Percentiles rank a stretch among this genome's conserved stretches.
Conservation (phyloP, 768 basidiomycete genomes). For the Mycena leptocephala region DNA sequence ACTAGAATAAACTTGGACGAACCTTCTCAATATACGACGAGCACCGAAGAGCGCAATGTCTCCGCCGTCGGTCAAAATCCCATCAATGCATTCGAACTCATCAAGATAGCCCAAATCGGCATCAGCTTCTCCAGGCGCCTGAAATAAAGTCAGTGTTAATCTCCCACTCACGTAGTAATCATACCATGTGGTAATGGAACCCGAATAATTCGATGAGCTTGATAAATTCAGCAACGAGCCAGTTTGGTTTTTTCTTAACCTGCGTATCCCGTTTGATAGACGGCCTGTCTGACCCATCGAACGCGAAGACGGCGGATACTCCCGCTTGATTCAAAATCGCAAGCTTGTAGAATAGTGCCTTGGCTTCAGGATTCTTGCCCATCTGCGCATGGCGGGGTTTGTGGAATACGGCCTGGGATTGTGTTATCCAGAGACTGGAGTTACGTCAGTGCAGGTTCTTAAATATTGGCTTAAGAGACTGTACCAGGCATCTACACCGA, state of each 20-base stretch:
- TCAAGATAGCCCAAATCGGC: neutral
- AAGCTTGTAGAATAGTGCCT: conserved; percentile 61
- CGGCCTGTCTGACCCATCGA: conserved; percentile 65
- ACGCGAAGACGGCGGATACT: conserved; percentile 63
- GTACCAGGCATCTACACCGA: conserved; percentile 2
- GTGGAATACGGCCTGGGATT: conserved; percentile 20
- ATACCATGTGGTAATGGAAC: neutral
- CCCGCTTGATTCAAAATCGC: conserved; percentile 53
- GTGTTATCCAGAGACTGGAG: conserved; percentile 28
- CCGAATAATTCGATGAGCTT: neutral
- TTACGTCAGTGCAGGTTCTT: neutral
- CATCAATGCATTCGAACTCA: neutral
- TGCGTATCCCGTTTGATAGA: conserved; percentile 55
- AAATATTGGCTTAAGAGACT: neutral
- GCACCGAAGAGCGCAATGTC: neutral
- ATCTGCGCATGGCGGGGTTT: conserved; percentile 33
- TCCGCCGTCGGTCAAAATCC: neutral
- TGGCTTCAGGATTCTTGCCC: conserved; percentile 63
- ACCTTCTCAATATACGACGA: neutral
- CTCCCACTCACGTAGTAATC: neutral
- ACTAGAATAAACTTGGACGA: neutral
- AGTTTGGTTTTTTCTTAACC: conserved; percentile 29
- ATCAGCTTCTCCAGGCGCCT: neutral
- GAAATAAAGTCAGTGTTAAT: neutral
- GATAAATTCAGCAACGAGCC: neutral